These are phyloP conservation scores for Salvia sclarea DNA, from an alignment of 305 asterid genomes.

Conservation along the genomic window DNA sequence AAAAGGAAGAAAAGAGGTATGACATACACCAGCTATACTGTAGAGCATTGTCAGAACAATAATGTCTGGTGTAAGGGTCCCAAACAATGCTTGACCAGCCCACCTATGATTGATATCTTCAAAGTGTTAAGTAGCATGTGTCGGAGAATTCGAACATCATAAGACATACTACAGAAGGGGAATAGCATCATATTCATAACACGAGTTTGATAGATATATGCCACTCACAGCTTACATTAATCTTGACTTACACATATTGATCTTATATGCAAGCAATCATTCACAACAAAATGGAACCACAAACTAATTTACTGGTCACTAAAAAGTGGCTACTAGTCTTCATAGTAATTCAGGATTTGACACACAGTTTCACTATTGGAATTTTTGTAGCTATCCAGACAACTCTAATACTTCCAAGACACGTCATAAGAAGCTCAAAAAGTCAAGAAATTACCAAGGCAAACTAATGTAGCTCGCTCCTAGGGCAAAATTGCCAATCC, in stretches of 20 bases:
- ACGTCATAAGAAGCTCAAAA: slow-evolving; percentile 18
- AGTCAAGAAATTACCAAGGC: slow-evolving; percentile 66
- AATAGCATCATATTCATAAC: slow-evolving; percentile 12
- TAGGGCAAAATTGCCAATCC: slow-evolving; percentile 94
- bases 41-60: slow-evolving; percentile 82
- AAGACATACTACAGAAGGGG: not conserved
- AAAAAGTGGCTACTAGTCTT: not conserved
- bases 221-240: not conserved
- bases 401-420: slow-evolving; percentile 15
- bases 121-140: slow-evolving; percentile 25
- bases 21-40: slow-evolving; percentile 88
- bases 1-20: slow-evolving; percentile 21
- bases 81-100: slow-evolving; percentile 99
- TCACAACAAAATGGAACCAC: slow-evolving; percentile 4
- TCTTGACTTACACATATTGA: not conserved
- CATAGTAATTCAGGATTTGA: not conserved
- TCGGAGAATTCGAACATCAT: not conserved
- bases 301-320: slow-evolving; percentile 7
- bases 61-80: slow-evolving; percentile 85
- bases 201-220: not conserved
- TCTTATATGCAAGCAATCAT: not conserved
- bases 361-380: not conserved
- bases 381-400: not conserved
- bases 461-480: slow-evolving; percentile 96
- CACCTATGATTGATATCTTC: slow-evolving; percentile 58